Base-by-base conservation (phyloP, 2,329 filamentous ascomycete species). In the Byssothecium circinans region DNA sequence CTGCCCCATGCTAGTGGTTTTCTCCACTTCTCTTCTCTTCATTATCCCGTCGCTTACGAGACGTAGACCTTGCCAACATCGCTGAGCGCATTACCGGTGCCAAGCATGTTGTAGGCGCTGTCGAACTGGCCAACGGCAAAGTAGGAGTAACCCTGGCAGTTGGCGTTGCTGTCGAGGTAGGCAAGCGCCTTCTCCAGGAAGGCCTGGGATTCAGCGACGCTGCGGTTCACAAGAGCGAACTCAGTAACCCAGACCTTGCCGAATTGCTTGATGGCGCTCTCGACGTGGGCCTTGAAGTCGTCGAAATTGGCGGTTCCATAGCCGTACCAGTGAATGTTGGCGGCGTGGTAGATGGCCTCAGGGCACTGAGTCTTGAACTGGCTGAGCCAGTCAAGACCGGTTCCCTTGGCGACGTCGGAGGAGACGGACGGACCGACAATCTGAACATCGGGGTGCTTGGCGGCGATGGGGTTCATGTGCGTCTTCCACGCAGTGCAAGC, bases 271-370 rank as follows among this genome's bases (percentile, higher is more conserved):
- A 57, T 54, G 12, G 70, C 67, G 54, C 65, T 52, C 47, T 69
- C 63, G 43, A 67, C 82, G 43, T 72, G 66, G 2, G 57, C 54
- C 52, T 66, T 61, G 66, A 73, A 72, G 57, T 64, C 62, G 39
- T 63, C 54, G 36, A 71, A 61, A 18, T 53, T 52, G 10, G 49
- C 52, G 17, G 55, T 56, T 59, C 57, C 66, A 54, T 57, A 58
- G 54, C 71, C 65, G 59, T 72, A 73, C 60, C 67, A 73, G 53
- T 73, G 70, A 52, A 72, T 67, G 54, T 68, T 68, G 51, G 61
- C 60, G 20, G 66, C 69, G 54, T 72, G 60, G 22, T 67, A 62
- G 20, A 50, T 50, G 46, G 68, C 71, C n/a, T 58, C 62, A 15
- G 67, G 57, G 61, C 70, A 73, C 43, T 36, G 43, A 10, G 49